These are phyloP conservation scores for Parathielavia appendiculata DNA, from an alignment of 495 filamentous ascomycete genomes.

Conservation along the genomic window DNA sequence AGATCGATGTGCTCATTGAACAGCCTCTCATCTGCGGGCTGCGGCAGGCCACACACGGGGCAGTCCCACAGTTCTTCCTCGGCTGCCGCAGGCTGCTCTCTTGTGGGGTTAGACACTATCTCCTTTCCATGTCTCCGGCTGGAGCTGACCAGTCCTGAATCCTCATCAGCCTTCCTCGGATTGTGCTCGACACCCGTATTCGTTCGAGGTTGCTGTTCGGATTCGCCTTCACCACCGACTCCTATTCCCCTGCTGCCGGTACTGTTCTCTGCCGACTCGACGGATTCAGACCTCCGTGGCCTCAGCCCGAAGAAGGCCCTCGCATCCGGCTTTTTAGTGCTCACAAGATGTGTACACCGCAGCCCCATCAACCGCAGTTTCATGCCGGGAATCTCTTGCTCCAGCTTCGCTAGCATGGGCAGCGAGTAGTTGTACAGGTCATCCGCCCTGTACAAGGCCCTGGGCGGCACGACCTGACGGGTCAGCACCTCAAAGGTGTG, in stretches of 20 bases:
- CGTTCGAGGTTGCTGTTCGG: conserved; percentile 64
- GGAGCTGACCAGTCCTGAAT: conserved; percentile 6
- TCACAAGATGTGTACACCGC: conserved; percentile 79
- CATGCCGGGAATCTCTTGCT: conserved; percentile 77
- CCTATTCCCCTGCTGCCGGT: conserved; percentile 3
- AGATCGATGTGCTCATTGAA: conserved; percentile 96
- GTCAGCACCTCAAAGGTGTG: conserved; percentile 91
- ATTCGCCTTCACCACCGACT: conserved; percentile 41
- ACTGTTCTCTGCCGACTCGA: conserved; percentile 13
- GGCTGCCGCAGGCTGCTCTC: conserved; percentile 16
- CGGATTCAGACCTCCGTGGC: conserved; percentile 20
- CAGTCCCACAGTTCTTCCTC: conserved; percentile 67
- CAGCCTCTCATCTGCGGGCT: conserved; percentile 63
- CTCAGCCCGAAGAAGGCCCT: conserved; percentile 74
- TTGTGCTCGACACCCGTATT: conserved; percentile 42
- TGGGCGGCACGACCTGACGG: conserved; percentile 68
- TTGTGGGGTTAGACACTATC: conserved; percentile 45
- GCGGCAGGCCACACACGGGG: conserved; percentile 74
- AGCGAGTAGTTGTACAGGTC: conserved; percentile 78
- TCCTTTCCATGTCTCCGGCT: conserved; percentile 47
- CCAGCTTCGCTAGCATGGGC: conserved; percentile 80
- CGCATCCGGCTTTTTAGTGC: conserved; percentile 65
- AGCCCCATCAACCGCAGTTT: conserved; percentile 85
- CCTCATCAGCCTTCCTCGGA: neutral
- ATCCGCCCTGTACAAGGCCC: conserved; percentile 64